A percentile compares a stretch with the other conserved stretches of the same genome.
These are phyloP conservation scores for Beverwykella pulmonaria DNA, from an alignment of 495 filamentous ascomycete species.

Conservation along the genomic window DNA sequence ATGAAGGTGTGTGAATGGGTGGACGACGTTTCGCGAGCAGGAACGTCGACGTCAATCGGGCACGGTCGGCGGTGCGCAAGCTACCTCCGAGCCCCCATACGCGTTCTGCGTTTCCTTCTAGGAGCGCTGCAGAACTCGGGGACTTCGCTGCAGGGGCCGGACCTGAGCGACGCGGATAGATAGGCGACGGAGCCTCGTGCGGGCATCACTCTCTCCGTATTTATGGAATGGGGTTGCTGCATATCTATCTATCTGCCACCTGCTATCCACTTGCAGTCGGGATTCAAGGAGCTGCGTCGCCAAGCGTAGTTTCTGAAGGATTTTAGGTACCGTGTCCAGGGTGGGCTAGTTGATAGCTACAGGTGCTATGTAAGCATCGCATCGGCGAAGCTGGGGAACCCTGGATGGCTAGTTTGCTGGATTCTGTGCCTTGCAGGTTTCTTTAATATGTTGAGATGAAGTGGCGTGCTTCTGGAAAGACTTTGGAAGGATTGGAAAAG, in stretches of 20 bases:
- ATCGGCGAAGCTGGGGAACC: slow-evolving; percentile 5
- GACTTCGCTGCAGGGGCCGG: not conserved
- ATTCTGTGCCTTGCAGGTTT: slow-evolving; percentile 5
- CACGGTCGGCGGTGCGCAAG: not conserved
- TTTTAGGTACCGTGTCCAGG: not conserved
- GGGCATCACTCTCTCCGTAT: not conserved
- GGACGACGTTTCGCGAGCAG: not conserved
- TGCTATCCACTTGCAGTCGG: not conserved
- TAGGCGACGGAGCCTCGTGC: not conserved
- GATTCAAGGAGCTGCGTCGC: slow-evolving; percentile 3
- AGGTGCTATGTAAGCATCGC: not conserved
- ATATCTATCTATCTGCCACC: not conserved
- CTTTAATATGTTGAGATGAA: slow-evolving; percentile 3
- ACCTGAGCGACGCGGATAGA: not conserved
- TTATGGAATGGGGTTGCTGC: not conserved
- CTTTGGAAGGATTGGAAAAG: slow-evolving; percentile 1
- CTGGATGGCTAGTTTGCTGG: not conserved
- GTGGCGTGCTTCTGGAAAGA: not conserved
- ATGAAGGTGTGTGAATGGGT: not conserved
- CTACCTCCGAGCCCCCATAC: not conserved
- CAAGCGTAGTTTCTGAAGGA: not conserved
- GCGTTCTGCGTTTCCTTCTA: not conserved
- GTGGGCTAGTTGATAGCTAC: slow-evolving; percentile 2
- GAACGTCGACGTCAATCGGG: not conserved
- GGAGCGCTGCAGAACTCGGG: not conserved